Evolutionary conservation across 2,329 filamentous ascomycete species (phyloP).

Genomic region (Myriosclerotinia duriaeana): DNA sequence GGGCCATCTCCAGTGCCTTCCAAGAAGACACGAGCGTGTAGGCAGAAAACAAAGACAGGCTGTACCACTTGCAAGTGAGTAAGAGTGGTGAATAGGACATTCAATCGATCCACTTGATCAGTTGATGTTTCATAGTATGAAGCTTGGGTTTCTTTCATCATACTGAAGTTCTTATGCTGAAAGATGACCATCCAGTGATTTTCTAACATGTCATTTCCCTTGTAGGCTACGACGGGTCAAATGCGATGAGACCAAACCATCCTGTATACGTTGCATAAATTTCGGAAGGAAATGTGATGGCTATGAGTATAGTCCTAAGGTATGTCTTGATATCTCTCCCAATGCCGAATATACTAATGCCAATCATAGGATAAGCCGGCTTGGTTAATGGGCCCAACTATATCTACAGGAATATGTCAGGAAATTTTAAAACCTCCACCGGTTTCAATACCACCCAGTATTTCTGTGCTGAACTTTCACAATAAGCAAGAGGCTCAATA

Average conservation of each 20-base stretch:
- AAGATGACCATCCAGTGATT: background rate
- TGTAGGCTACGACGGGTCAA: slow-evolving; percentile 23
- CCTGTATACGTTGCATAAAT: slow-evolving; percentile 22
- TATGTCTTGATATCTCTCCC: background rate
- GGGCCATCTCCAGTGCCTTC: slow-evolving; percentile 10
- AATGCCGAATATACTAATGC: background rate
- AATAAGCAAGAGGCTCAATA: slow-evolving; percentile 30
- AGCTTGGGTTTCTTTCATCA: slow-evolving; percentile 23
- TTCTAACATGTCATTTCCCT: background rate
- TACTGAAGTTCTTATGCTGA: slow-evolving; percentile 12
- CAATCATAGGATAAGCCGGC: slow-evolving; percentile 20
- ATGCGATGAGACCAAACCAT: slow-evolving; percentile 25
- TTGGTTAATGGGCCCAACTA: slow-evolving; percentile 21
- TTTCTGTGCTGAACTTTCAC: slow-evolving; percentile 25
- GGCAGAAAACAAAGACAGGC: slow-evolving; percentile 29
- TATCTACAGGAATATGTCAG: slow-evolving; percentile 21
- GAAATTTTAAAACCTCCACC: background rate
- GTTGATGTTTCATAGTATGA: slow-evolving; percentile 5
- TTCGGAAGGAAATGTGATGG: slow-evolving; percentile 25
- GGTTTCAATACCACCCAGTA: background rate
- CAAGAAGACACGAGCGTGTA: slow-evolving; percentile 34
- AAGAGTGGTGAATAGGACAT: background rate
- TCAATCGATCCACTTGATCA: background rate
- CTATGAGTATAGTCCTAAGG: slow-evolving; percentile 24
- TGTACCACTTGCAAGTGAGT: slow-evolving; percentile 27